phyloP scores from a whole-genome alignment of 495 filamentous ascomycete species.

The Chaetomium tenue region DNA sequence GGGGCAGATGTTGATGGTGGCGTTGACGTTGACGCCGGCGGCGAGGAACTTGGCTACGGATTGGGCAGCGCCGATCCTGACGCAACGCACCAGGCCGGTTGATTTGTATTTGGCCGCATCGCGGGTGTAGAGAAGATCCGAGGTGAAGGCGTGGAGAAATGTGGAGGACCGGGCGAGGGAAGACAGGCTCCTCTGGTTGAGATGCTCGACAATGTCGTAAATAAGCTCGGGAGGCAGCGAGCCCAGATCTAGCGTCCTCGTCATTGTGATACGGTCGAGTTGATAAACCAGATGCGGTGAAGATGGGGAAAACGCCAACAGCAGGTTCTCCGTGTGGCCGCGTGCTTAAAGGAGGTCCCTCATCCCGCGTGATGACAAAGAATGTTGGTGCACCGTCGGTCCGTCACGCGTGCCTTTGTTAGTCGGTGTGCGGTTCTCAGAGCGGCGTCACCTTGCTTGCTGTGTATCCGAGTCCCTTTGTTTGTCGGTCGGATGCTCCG shows the following conservation, averaged over 20 bases:
- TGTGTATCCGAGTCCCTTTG: constrained; percentile 9
- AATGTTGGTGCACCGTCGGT: not conserved
- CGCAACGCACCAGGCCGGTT: not conserved
- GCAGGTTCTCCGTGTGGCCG: no score
- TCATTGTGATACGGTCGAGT: not conserved
- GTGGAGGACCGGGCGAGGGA: not conserved
- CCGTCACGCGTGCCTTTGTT: not conserved
- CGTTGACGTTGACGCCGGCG: not conserved
- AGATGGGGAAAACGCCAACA: not conserved
- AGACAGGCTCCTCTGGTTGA: not conserved
- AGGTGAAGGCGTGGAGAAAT: not conserved
- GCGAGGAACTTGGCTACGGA: constrained; percentile 12
- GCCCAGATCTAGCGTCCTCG: not conserved
- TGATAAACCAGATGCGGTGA: not conserved
- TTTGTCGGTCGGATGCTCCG: constrained; percentile 13
- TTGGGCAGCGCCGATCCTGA: not conserved
- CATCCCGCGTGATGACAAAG: not conserved
- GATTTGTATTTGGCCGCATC: not conserved
- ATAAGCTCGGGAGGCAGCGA: constrained; percentile 1
- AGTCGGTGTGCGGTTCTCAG: not conserved
- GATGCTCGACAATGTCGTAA: not conserved
- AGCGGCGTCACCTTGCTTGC: not conserved
- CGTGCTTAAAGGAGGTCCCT: not conserved
- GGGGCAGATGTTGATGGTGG: not conserved
- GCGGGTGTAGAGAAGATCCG: not conserved